Percentiles rank a stretch among this genome's conserved stretches.
Evolutionary conservation across 805 yeast genomes (phyloP).

Genomic region (Torulaspora indica): DNA sequence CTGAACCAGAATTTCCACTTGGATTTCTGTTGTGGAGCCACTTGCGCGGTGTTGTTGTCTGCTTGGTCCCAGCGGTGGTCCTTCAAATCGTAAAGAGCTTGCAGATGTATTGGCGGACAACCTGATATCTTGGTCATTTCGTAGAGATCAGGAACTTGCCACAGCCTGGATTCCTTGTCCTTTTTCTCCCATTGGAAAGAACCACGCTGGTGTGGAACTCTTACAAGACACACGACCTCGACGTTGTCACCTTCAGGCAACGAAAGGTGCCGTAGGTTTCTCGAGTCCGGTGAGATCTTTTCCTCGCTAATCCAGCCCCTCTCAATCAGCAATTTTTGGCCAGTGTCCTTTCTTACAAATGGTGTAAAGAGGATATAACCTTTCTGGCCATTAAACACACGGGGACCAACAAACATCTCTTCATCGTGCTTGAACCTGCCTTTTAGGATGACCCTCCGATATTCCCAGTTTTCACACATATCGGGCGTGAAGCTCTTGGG

Average conservation of each 20-base stretch:
- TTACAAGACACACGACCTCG: constrained; percentile 66
- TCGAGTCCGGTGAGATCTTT: constrained; percentile 49
- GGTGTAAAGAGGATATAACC: constrained; percentile 86
- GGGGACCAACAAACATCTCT: constrained; percentile 90
- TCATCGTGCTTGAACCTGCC: constrained; percentile 80
- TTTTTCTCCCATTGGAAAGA: constrained; percentile 65
- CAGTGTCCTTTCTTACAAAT: constrained; percentile 55
- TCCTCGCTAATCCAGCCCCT: constrained; percentile 89
- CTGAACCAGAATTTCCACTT: constrained; percentile 34
- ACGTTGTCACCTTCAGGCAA: constrained; percentile 60
- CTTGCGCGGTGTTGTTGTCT: background rate
- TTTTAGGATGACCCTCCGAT: constrained; percentile 65
- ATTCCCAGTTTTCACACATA: constrained; percentile 70
- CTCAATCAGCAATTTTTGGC: constrained; percentile 68
- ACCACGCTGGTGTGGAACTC: constrained; percentile 61
- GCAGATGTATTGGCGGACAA: constrained; percentile 69
- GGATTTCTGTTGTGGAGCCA: background rate
- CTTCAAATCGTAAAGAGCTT: constrained; percentile 60
- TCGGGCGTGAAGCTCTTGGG: constrained; percentile 64
- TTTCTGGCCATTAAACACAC: constrained; percentile 61
- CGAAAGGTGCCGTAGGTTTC: constrained; percentile 64
- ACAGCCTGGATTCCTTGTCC: constrained; percentile 60
- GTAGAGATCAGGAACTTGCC: constrained; percentile 73
- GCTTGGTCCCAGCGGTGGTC: constrained; percentile 52
- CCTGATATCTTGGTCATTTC: constrained; percentile 64